Evolutionary conservation across 495 filamentous ascomycete genomes (phyloP).

Genomic region (Penicillium cataractarum): DNA sequence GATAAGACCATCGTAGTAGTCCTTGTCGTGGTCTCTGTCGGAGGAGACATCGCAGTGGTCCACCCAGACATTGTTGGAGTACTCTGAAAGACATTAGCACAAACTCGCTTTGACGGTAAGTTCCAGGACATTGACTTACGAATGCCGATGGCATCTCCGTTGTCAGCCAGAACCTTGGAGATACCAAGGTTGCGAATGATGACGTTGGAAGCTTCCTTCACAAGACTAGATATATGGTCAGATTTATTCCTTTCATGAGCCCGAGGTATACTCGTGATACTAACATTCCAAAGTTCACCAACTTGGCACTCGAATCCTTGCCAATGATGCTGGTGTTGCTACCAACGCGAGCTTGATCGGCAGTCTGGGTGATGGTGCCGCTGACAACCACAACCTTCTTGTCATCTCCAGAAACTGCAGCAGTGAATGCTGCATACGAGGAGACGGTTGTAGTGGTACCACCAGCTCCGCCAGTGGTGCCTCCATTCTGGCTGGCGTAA

Average conservation of each 20-base stretch:
- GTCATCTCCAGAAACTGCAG: slow-evolving; percentile 48
- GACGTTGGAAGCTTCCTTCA: slow-evolving; percentile 58
- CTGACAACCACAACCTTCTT: slow-evolving; percentile 53
- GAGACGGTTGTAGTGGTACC: slow-evolving; percentile 63
- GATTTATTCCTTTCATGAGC: neutral
- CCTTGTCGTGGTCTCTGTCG: slow-evolving; percentile 58
- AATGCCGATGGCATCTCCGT: slow-evolving; percentile 64
- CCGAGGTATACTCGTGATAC: no score
- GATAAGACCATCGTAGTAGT: slow-evolving; percentile 70
- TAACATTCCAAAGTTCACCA: slow-evolving; percentile 39
- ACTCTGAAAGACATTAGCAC: slow-evolving; percentile 26
- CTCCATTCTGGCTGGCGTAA: slow-evolving; percentile 51
- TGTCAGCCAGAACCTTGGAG: slow-evolving; percentile 57
- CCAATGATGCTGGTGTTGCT: slow-evolving; percentile 62
- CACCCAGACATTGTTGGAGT: slow-evolving; percentile 66
- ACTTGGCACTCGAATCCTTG: slow-evolving; percentile 31
- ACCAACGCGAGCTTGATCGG: slow-evolving; percentile 48
- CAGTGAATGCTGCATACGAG: slow-evolving; percentile 54
- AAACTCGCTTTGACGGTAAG: neutral
- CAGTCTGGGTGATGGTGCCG: slow-evolving; percentile 48
- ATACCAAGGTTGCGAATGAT: slow-evolving; percentile 68
- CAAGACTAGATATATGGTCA: slow-evolving; percentile 24
- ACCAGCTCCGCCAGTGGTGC: slow-evolving; percentile 62
- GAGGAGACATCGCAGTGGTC: slow-evolving; percentile 70
- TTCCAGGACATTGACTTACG: slow-evolving; percentile 27